Conservation (phyloP, 2,329 filamentous ascomycete species). For the Aspergillus felis region DNA sequence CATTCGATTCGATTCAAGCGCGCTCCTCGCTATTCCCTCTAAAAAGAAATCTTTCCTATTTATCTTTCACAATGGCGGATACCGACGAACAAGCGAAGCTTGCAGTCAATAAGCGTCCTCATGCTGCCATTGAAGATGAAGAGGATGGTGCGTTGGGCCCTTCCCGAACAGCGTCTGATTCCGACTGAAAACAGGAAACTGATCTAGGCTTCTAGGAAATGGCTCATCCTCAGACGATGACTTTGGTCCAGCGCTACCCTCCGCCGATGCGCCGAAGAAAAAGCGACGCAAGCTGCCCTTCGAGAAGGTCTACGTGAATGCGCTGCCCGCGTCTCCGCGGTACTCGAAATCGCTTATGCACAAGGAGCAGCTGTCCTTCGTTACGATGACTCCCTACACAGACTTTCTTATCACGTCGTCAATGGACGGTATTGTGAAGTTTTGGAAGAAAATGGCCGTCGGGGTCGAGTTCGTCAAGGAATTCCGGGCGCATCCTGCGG, state of each 20-base stretch:
- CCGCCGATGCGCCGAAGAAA: conserved; percentile 75
- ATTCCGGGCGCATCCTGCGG: conserved; percentile 83
- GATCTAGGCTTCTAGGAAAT: conserved; percentile 17
- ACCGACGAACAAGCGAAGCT: conserved; percentile 19
- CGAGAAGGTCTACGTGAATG: conserved; percentile 91
- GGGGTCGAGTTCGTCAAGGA: conserved; percentile 98
- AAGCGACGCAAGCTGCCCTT: conserved; percentile 87
- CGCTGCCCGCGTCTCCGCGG: conserved; percentile 72
- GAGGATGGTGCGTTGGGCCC: conserved; percentile 33
- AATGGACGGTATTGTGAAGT: conserved; percentile 93
- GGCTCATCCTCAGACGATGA: conserved; percentile 75
- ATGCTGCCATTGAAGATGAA: conserved; percentile 52
- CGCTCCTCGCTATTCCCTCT: conserved; percentile 5
- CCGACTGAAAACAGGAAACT: conserved; percentile 8
- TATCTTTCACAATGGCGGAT: conserved; percentile 24
- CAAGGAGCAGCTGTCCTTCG: conserved; percentile 86
- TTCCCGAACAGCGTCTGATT: not conserved
- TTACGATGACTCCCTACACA: conserved; percentile 82
- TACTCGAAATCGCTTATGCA: conserved; percentile 99
- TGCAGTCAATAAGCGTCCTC: conserved; percentile 52
- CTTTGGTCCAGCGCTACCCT: conserved; percentile 87
- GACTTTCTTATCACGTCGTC: conserved; percentile 96
- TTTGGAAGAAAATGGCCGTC: conserved; percentile 93
- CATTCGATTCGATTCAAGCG: not conserved
- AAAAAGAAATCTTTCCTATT: not conserved